Conservation (phyloP, 805 yeast genomes). For the Metschnikowia arizonensis region DNA sequence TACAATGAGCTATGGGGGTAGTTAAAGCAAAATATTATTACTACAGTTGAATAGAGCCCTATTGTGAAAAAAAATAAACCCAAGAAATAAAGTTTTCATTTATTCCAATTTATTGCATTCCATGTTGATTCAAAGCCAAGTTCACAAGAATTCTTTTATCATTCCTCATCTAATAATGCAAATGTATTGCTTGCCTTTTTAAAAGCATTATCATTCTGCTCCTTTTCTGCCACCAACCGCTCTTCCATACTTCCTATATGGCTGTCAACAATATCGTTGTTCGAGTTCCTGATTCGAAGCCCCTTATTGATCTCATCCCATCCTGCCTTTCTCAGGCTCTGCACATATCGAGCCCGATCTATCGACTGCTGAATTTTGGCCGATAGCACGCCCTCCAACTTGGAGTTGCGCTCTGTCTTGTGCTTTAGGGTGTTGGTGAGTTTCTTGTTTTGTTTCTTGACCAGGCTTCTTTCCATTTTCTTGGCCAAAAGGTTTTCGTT, state of each 20-base stretch:
- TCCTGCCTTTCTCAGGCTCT: conserved; percentile 58
- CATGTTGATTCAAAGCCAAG: no score
- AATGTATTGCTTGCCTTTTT: conserved; percentile 24
- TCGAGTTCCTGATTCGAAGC: conserved; percentile 29
- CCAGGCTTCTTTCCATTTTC: conserved; percentile 44
- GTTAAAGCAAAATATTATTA: no score
- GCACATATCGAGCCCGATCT: conserved; percentile 59
- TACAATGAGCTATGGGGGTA: no score
- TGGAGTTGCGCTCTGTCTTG: conserved; percentile 47
- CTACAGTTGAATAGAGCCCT: no score
- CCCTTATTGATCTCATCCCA: conserved; percentile 66
- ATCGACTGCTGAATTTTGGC: conserved; percentile 63
- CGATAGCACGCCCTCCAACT: conserved; percentile 51
- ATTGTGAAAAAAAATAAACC: no score
- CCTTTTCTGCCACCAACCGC: conserved; percentile 1
- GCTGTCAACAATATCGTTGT: conserved; percentile 4
- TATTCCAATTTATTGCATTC: no score
- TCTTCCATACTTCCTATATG: conserved; percentile 4
- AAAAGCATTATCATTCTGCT: conserved; percentile 11
- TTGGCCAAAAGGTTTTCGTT: conserved; percentile 59
- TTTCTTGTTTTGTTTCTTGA: conserved; percentile 31
- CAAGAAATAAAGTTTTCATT: no score
- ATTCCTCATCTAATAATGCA: conserved; percentile 35
- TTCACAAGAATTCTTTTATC: no score
- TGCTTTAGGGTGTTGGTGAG: conserved; percentile 27